Evolutionary conservation across 2,329 filamentous ascomycete species (phyloP).

Genomic region (Ophiostoma novo-ulmi): DNA sequence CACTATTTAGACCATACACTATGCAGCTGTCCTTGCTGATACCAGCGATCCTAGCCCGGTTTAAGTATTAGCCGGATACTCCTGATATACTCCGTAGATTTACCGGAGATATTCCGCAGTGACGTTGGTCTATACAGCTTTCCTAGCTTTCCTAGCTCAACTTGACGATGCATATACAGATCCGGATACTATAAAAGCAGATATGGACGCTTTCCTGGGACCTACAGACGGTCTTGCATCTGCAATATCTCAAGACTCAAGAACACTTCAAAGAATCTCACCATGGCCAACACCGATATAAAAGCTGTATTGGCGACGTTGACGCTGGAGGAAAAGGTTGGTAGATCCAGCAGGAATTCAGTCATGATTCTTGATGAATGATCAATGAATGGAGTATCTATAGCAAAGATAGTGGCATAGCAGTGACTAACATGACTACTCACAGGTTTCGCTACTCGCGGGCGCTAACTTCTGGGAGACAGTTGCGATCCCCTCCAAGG

Average conservation of each 20-base stretch:
- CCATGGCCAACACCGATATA: neutral
- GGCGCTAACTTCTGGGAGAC: slow-evolving; percentile 16
- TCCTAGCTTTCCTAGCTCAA: neutral
- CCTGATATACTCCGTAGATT: slow-evolving; percentile 6
- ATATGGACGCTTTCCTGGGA: neutral
- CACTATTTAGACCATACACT: too few relatives aligned
- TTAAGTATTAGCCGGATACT: neutral
- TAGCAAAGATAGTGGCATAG: neutral
- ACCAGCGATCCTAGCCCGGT: neutral
- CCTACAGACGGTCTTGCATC: neutral
- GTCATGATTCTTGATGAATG: too few relatives aligned
- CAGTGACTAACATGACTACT: neutral
- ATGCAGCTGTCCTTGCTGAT: neutral
- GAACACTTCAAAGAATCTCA: neutral
- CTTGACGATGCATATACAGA: neutral
- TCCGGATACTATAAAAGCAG: neutral
- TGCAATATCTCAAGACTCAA: neutral
- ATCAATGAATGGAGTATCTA: too few relatives aligned
- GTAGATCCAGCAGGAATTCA: neutral
- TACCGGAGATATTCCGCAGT: slow-evolving; percentile 1
- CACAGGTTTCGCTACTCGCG: slow-evolving; percentile 11
- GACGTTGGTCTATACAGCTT: neutral
- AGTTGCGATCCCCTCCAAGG: neutral
- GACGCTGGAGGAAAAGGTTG: slow-evolving; percentile 18
- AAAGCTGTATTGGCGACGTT: slow-evolving; percentile 8